Evolutionary conservation across 2,329 filamentous ascomycete species (phyloP), one percentile per base, ranked within the genome.

Genomic region (Beauveria scarabaeidicola): DNA sequence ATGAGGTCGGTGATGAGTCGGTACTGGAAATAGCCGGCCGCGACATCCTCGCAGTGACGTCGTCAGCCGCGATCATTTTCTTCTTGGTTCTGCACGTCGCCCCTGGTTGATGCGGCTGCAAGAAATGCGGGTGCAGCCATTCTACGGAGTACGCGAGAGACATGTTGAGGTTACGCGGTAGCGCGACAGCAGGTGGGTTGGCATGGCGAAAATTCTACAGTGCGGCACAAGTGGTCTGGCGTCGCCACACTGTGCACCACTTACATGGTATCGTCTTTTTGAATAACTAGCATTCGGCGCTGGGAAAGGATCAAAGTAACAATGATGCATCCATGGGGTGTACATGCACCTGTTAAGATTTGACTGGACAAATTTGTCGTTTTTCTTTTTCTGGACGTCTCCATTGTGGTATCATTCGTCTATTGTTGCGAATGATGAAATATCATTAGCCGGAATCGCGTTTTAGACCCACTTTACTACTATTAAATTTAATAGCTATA

Each of bases 1-100:
- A 75, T 13, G 73, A 74, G 40, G 62, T 51, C 50, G 68, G 68
- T 23, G 70, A 72, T 47, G 73, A 74, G 52, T 61, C 62, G 7
- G 64, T 59, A 58, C 65, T 71, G 29, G 61, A 56, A 54, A 64
- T 59, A n/a, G 46, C 43, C 17, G 44, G 2, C 19, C 23, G 53
- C 17, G 32, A 36, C 59, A 61, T 58, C n/a, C 17, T 54, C 7
- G 8, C 7, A 43, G 23, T 21, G 32, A 32, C 10, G 43, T 32
- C 44, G 51, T 43, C 51, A 43, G 32, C 46, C 25, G 44, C 36
- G 13, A 38, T 36, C 10, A 36, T 3, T 21, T 36, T 38, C 32
- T 43, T 51, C 6, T 21, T 32, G 8, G 55, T 55, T 55, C 25
- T 51, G 46, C 46, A 41, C 19, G 36, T 58, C 17, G 46, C 32